A percentile compares a stretch with the other conserved stretches of the same genome.
These are phyloP conservation scores for Heliamphora exappendiculata DNA, from an alignment of 148 eudicot species.

Conservation along the genomic window DNA sequence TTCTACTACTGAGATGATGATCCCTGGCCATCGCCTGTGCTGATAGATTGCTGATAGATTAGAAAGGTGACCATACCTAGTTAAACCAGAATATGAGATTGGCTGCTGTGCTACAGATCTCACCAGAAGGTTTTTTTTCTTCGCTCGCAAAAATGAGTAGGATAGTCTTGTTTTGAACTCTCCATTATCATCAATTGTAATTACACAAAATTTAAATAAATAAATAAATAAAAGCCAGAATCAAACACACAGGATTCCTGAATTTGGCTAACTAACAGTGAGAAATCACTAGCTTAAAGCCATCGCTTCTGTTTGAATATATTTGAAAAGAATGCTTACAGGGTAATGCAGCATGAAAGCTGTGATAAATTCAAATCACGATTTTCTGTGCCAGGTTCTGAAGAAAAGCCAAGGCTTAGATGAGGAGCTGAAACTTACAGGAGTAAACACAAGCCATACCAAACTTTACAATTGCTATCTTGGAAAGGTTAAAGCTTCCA, in stretches of 20 bases:
- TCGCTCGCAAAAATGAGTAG: not conserved
- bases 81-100: not conserved
- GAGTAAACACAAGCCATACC: not conserved
- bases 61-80: too few species aligned
- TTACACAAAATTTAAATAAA: too few species aligned
- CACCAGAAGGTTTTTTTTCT: not conserved
- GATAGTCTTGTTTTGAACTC: too few species aligned
- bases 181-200: too few species aligned
- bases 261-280: not conserved
- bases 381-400: not conserved
- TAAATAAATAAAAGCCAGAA: too few species aligned
- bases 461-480: not conserved
- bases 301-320: not conserved
- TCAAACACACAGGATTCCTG: not conserved
- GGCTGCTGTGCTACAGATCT: not conserved
- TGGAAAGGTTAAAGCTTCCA: constrained; percentile 69
- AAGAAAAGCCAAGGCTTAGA: not conserved
- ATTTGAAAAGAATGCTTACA: not conserved
- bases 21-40: too few species aligned
- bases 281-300: not conserved
- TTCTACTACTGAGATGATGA: too few species aligned
- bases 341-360: not conserved
- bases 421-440: not conserved
- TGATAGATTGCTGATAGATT: too few species aligned
- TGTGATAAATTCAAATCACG: not conserved